Evolutionary conservation across 768 basidiomycete genomes (phyloP).

Genomic region (Suillus variegatus): DNA sequence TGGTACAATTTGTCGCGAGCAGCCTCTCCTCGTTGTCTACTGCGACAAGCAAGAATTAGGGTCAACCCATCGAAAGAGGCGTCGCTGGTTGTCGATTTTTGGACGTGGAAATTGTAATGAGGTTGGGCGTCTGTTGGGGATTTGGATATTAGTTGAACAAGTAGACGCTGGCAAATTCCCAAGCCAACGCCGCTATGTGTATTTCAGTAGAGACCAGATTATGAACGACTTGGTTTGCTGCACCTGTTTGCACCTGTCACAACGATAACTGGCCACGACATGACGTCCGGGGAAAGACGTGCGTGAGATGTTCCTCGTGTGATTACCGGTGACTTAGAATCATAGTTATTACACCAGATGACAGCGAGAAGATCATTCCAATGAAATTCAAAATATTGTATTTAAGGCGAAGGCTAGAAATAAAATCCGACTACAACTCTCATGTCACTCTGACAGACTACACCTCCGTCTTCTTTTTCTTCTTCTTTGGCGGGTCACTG

Average conservation of each 20-base stretch:
- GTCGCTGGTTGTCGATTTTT: conserved; percentile 19
- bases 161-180: conserved; percentile 78
- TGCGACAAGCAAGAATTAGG: conserved; percentile 82
- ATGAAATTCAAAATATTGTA: background rate
- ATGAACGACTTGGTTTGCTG: conserved; percentile 16
- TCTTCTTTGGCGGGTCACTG: conserved; percentile 47
- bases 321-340: background rate
- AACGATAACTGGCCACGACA: conserved; percentile 49
- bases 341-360: background rate
- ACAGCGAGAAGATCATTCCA: background rate
- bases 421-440: background rate
- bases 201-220: background rate
- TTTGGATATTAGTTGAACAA: conserved; percentile 61
- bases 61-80: conserved; percentile 57
- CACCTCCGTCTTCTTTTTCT: conserved; percentile 37
- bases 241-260: conserved; percentile 76
- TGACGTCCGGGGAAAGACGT: conserved; percentile 27
- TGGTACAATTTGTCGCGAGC: conserved; percentile 57
- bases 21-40: conserved; percentile 56
- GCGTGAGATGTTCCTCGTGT: background rate
- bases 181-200: conserved; percentile 74
- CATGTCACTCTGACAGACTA: conserved; percentile 14
- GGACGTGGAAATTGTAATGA: conserved; percentile 26
- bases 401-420: conserved; percentile 1
- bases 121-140: conserved; percentile 54